Evolutionary conservation across 805 yeast species (phyloP).

Genomic region (Brettanomyces nanus): DNA sequence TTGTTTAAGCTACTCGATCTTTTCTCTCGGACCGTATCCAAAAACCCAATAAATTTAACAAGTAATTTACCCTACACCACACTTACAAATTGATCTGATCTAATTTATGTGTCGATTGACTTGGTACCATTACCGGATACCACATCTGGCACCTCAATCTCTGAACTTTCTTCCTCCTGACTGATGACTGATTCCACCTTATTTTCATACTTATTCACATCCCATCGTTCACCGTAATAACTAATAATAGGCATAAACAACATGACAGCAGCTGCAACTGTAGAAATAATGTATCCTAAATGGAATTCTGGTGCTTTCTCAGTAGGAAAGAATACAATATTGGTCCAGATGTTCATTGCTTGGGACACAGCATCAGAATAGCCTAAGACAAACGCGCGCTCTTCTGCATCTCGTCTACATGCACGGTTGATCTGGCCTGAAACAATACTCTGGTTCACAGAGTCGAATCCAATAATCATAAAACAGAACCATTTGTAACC

Average conservation of each 20-base stretch:
- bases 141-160: not conserved
- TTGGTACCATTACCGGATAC: not conserved
- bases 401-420: conserved; percentile 47
- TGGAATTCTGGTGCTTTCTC: conserved; percentile 32
- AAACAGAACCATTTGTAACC: conserved; percentile 34
- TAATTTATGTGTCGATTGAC: no score
- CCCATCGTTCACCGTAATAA: conserved; percentile 22
- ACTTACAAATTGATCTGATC: no score
- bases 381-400: conserved; percentile 52
- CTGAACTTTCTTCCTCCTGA: not conserved
- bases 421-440: conserved; percentile 35
- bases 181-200: not conserved
- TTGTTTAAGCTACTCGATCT: no score
- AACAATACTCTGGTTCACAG: conserved; percentile 30
- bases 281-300: conserved; percentile 29
- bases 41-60: no score
- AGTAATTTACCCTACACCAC: no score
- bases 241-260: conserved; percentile 26
- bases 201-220: conserved; percentile 12
- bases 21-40: no score
- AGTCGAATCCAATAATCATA: conserved; percentile 28
- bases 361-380: conserved; percentile 29
- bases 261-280: conserved; percentile 29
- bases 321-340: conserved; percentile 35
- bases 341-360: conserved; percentile 39